These are phyloP conservation scores for Cicer pinnatifidum DNA, from an alignment of 306 rosid species.

Conservation along the genomic window DNA sequence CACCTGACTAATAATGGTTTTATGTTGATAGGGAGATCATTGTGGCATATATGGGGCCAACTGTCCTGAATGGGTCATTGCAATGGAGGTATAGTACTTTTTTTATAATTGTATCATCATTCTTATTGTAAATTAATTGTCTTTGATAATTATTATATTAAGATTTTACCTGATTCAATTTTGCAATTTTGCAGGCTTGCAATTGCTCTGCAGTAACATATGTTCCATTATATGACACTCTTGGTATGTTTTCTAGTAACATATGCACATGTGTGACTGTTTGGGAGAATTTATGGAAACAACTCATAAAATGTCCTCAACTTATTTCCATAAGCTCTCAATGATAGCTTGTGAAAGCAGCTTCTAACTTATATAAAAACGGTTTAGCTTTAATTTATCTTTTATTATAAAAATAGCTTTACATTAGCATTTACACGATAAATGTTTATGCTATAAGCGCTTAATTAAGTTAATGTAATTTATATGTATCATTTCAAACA, in stretches of 20 bases:
- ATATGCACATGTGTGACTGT: no score
- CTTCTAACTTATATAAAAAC: no score
- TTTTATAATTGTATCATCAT: background rate
- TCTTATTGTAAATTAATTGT: conserved; percentile 8
- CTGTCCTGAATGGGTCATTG: conserved; percentile 81
- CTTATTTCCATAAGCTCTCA: no score
- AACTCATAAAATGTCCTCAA: no score
- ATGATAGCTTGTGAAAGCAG: no score
- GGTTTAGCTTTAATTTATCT: no score
- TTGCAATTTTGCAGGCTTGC: conserved; percentile 68
- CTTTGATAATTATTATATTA: conserved; percentile 7
- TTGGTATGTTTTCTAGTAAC: conserved; percentile 54
- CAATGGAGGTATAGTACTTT: conserved; percentile 75
- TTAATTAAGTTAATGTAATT: background rate
- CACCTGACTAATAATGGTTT: conserved; percentile 20
- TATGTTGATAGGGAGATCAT: conserved; percentile 66
- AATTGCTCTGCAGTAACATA: conserved; percentile 69
- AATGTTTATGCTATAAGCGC: no score
- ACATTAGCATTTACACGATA: no score
- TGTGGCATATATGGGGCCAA: conserved; percentile 89
- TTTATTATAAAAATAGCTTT: no score
- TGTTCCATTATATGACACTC: conserved; percentile 86
- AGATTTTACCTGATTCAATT: conserved; percentile 14
- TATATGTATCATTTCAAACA: conserved; percentile 9
- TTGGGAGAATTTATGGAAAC: no score